Evolutionary conservation across 2,329 filamentous ascomycete genomes (phyloP).

Genomic region (Trichophyton simii): DNA sequence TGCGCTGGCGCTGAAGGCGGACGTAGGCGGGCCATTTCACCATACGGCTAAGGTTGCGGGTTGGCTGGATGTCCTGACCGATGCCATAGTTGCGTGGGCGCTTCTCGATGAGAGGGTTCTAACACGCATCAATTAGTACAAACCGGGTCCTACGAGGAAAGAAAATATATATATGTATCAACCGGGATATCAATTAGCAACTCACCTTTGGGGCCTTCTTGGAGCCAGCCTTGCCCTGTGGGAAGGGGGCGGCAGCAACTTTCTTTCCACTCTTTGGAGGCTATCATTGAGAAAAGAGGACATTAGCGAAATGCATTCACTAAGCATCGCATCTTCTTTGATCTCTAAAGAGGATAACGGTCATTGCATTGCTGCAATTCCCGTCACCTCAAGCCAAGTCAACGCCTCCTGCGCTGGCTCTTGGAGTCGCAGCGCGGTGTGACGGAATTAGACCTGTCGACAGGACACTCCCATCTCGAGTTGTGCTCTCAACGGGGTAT

Average conservation of each 20-base stretch:
- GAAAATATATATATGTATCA: not conserved
- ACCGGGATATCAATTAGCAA: not conserved
- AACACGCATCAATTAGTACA: slow-evolving; percentile 13
- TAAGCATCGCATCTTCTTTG: slow-evolving; percentile 62
- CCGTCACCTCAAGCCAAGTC: slow-evolving; percentile 43
- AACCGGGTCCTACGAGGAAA: slow-evolving; percentile 3
- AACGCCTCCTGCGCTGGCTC: slow-evolving; percentile 23
- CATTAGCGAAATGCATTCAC: slow-evolving; percentile 75
- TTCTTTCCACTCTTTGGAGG: slow-evolving; percentile 97
- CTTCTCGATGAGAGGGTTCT: slow-evolving; percentile 99
- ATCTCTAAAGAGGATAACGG: slow-evolving; percentile 71
- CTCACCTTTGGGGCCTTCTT: slow-evolving; percentile 94
- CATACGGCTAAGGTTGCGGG: slow-evolving; percentile 92
- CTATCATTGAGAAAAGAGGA: slow-evolving; percentile 99
- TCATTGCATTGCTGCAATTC: slow-evolving; percentile 42
- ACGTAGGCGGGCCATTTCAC: slow-evolving; percentile 99
- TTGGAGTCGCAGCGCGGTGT: slow-evolving; percentile 18
- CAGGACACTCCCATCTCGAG: slow-evolving; percentile 2
- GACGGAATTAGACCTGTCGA: slow-evolving; percentile 22
- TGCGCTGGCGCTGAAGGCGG: slow-evolving; percentile 84
- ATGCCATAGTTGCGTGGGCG: slow-evolving; percentile 95
- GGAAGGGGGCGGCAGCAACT: slow-evolving; percentile 92
- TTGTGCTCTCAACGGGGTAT: slow-evolving; percentile 11
- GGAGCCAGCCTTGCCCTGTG: slow-evolving; percentile 72
- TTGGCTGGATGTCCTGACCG: slow-evolving; percentile 96